These are phyloP conservation scores for Clathrospora elynae DNA, from an alignment of 2,329 filamentous ascomycete species.

Conservation along the genomic window DNA sequence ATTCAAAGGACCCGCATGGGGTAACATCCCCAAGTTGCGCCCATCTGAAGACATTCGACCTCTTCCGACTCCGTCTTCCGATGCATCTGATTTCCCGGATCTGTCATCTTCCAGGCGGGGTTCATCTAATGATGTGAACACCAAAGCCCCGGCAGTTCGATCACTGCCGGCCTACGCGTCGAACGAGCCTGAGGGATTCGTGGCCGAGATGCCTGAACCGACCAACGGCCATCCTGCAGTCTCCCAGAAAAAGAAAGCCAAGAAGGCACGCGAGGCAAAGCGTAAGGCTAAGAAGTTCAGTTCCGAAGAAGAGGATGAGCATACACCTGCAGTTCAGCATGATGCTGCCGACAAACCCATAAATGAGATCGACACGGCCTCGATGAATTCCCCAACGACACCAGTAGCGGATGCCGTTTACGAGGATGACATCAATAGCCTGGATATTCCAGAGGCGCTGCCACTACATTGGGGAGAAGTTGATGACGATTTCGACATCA, in stretches of 20 bases:
- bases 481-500: not conserved
- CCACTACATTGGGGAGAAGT: too few relatives aligned
- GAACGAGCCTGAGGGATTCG: conserved; percentile 11
- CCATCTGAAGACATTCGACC: not conserved
- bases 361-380: not conserved
- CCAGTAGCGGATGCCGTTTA: too few relatives aligned
- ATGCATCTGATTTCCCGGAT: not conserved
- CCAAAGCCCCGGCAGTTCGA: conserved; percentile 3
- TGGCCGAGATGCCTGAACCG: not conserved
- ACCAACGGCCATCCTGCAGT: conserved; percentile 8
- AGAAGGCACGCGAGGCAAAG: conserved; percentile 23
- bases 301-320: not conserved
- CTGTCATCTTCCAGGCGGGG: not conserved
- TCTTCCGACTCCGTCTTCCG: not conserved
- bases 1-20: conserved; percentile 8
- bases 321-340: not conserved
- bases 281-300: conserved; percentile 29
- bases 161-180: not conserved
- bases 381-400: too few relatives aligned
- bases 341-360: not conserved
- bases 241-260: conserved; percentile 35
- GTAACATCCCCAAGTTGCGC: conserved; percentile 1
- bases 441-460: too few relatives aligned
- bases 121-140: not conserved
- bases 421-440: too few relatives aligned